These are phyloP conservation scores for Lomentospora prolificans DNA, from an alignment of 2,329 filamentous ascomycete genomes.

Conservation along the genomic window DNA sequence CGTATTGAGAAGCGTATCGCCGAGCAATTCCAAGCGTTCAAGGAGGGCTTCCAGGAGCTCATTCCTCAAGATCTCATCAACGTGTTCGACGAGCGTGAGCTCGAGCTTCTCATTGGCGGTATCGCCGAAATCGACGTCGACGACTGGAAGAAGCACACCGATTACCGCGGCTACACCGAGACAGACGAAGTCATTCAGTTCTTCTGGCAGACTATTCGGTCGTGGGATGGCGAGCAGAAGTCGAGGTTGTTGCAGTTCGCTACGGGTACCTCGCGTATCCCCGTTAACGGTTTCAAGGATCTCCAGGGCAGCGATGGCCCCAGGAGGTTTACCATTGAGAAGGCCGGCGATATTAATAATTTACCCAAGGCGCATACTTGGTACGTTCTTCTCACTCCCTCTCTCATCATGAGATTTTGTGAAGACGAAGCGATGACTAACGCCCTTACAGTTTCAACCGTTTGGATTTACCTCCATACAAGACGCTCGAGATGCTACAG, in stretches of 20 bases:
- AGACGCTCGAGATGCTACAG: slow-evolving; percentile 73
- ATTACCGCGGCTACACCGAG: slow-evolving; percentile 97
- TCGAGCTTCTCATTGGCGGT: slow-evolving; percentile 92
- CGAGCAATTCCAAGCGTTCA: slow-evolving; percentile 97
- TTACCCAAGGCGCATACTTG: slow-evolving; percentile 96
- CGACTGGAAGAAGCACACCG: slow-evolving; percentile 99
- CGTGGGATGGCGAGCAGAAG: slow-evolving; percentile 98
- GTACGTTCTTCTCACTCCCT: slow-evolving; percentile 43
- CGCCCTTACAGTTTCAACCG: slow-evolving; percentile 84
- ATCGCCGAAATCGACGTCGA: slow-evolving; percentile 99
- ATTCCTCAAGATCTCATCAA: slow-evolving; percentile 95
- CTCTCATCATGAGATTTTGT: too few species aligned
- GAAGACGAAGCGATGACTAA: too few species aligned
- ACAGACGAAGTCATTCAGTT: slow-evolving; percentile 94
- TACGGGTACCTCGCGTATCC: slow-evolving; percentile 93
- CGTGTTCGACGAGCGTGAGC: slow-evolving; percentile 94
- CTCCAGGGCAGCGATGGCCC: slow-evolving; percentile 94
- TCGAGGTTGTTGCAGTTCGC: slow-evolving; percentile 92
- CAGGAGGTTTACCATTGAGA: slow-evolving; percentile 93
- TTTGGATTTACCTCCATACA: slow-evolving; percentile 88
- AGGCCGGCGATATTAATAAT: slow-evolving; percentile 83
- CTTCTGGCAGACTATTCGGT: slow-evolving; percentile 97
- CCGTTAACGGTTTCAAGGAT: slow-evolving; percentile 99
- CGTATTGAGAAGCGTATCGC: slow-evolving; percentile 97
- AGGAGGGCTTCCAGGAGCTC: slow-evolving; percentile 93